Evolutionary conservation across 2,329 filamentous ascomycete genomes (phyloP).

Genomic region (Bipolaris oryzae): DNA sequence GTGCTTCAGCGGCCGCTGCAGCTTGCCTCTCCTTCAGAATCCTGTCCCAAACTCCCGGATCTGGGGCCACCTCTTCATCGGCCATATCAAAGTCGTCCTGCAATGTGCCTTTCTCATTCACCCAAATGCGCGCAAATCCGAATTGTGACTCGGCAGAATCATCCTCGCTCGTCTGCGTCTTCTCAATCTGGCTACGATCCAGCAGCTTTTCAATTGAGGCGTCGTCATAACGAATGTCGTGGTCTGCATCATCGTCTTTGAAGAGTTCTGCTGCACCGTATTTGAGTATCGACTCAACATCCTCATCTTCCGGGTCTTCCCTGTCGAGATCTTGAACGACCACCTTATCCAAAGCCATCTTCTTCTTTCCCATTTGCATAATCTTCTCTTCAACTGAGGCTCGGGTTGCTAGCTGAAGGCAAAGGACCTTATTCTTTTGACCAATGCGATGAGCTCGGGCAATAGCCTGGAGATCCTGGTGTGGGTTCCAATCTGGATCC

Average conservation of each 20-base stretch:
- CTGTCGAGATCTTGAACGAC: conserved; percentile 90
- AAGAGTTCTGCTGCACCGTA: conserved; percentile 90
- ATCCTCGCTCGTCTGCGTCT: conserved; percentile 68
- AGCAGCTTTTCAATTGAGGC: conserved; percentile 85
- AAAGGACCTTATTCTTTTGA: conserved; percentile 93
- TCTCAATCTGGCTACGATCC: conserved; percentile 82
- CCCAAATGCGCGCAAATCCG: conserved; percentile 90
- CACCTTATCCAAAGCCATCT: conserved; percentile 93
- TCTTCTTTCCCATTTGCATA: conserved; percentile 91
- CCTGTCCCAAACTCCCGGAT: conserved; percentile 82
- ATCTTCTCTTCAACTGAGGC: conserved; percentile 93
- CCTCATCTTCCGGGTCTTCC: conserved; percentile 77
- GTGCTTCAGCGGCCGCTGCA: conserved; percentile 73
- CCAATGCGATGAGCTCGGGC: conserved; percentile 95
- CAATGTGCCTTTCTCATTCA: conserved; percentile 74
- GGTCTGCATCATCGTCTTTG: conserved; percentile 70
- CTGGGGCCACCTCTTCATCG: conserved; percentile 62
- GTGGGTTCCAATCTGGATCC: conserved; percentile 96
- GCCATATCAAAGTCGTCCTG: conserved; percentile 66
- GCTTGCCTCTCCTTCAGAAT: conserved; percentile 84
- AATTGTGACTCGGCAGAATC: conserved; percentile 78
- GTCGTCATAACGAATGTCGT: conserved; percentile 80
- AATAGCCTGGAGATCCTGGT: conserved; percentile 95
- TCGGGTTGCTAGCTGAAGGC: conserved; percentile 92
- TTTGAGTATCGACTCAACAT: conserved; percentile 85